Evolutionary conservation across 352 stramenopile species (phyloP).

Genomic region (Globisporangium radiosum): DNA sequence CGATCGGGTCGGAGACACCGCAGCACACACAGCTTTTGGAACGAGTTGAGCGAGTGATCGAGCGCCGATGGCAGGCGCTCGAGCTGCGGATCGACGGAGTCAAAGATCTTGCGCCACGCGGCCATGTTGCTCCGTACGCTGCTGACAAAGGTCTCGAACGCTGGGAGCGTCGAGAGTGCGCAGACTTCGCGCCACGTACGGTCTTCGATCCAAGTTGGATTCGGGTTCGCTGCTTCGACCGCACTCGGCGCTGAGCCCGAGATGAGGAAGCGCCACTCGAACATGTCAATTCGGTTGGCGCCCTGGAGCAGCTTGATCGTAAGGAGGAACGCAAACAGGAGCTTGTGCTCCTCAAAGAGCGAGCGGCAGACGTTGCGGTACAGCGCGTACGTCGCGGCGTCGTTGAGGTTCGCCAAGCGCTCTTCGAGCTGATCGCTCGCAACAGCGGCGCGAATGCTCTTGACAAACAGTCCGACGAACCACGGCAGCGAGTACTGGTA

Average conservation of each 20-base stretch:
- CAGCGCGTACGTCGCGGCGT: conserved; percentile 91
- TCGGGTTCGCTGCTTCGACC: conserved; percentile 18
- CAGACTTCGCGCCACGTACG: conserved; percentile 34
- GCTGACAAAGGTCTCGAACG: conserved; percentile 20
- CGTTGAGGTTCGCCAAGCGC: conserved; percentile 82
- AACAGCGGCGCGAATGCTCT: conserved; percentile 78
- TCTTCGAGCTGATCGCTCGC: conserved; percentile 82
- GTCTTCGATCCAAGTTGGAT: conserved; percentile 31
- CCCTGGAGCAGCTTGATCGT: conserved; percentile 84
- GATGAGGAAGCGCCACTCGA: conserved; percentile 93
- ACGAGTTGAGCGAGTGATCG: conserved; percentile 26
- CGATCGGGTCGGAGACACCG: conserved; percentile 51
- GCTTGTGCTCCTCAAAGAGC: conserved; percentile 93
- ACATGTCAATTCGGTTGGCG: conserved; percentile 69
- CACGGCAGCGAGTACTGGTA: conserved; percentile 94
- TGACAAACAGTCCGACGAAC: conserved; percentile 90
- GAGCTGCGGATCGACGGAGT: conserved; percentile 31
- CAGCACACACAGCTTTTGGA: conserved; percentile 54
- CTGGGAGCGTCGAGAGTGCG: conserved; percentile 27
- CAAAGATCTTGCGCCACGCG: conserved; percentile 38
- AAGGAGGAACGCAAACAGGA: conserved; percentile 92
- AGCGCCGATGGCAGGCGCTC: conserved; percentile 26
- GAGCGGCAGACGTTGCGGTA: conserved; percentile 93
- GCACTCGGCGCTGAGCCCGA: conserved; percentile 62
- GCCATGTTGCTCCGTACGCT: conserved; percentile 19